Evolutionary conservation across 768 basidiomycete species (phyloP).

Genomic region (Phallus indusiatus): DNA sequence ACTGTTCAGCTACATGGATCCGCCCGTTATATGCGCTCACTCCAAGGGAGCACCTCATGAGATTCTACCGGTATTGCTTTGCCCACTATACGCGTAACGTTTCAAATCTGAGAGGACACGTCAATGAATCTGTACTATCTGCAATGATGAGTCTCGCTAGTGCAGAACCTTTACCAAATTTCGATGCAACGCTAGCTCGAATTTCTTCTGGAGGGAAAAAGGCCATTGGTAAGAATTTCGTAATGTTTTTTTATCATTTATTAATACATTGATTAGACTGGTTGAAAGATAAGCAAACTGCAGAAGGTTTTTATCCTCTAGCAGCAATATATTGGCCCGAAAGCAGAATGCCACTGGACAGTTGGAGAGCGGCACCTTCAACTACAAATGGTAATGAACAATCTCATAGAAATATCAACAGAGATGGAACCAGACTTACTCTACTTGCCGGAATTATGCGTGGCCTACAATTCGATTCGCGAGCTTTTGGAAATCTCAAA

Average conservation of each 20-base stretch:
- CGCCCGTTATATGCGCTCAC: background rate
- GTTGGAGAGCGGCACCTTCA: conserved; percentile 19
- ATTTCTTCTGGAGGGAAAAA: conserved; percentile 17
- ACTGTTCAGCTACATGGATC: too few species aligned
- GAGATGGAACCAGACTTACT: conserved; percentile 18
- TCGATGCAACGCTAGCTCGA: conserved; percentile 10
- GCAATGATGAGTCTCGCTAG: conserved; percentile 22
- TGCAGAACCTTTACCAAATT: conserved; percentile 12
- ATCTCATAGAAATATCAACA: conserved; percentile 17
- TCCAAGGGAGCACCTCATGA: conserved; percentile 20
- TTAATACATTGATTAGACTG: conserved; percentile 18
- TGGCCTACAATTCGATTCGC: conserved; percentile 8
- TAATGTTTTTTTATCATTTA: background rate
- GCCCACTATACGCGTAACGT: conserved; percentile 18
- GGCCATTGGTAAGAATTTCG: conserved; percentile 13
- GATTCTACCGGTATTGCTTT: conserved; percentile 17
- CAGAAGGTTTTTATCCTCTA: conserved; percentile 14
- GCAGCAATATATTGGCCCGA: conserved; percentile 19
- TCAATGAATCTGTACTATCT: background rate
- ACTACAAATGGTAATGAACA: conserved; percentile 20
- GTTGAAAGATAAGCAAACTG: conserved; percentile 19
- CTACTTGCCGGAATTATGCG: conserved; percentile 19
- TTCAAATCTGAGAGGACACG: conserved; percentile 7
- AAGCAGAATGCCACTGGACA: conserved; percentile 20
- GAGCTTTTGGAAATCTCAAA: background rate